phyloP scores from a whole-genome alignment of 768 basidiomycete genomes.

The Phlegmacium glaucopus region DNA sequence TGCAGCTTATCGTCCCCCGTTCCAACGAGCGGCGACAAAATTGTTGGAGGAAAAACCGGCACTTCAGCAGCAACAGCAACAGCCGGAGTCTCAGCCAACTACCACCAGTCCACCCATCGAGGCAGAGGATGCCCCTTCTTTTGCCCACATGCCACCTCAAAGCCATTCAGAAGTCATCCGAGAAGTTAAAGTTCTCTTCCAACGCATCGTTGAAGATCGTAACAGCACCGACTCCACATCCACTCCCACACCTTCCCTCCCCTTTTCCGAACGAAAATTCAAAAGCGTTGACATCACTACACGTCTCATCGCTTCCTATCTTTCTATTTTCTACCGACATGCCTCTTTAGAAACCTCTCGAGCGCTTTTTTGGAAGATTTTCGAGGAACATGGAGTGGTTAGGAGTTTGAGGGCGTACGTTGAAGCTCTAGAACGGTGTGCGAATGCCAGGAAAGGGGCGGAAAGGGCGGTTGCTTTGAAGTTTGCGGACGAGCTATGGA shows the following conservation, averaged over 20 bases:
- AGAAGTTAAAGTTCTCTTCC: conserved; percentile 67
- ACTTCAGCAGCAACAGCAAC: background rate
- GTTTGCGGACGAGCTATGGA: conserved; percentile 67
- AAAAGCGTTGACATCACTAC: conserved; percentile 52
- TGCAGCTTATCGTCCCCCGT: conserved; percentile 72
- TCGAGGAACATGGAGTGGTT: conserved; percentile 35
- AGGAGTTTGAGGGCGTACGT: conserved; percentile 57
- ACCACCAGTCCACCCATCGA: background rate
- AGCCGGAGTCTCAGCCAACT: background rate
- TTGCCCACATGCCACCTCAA: conserved; percentile 67
- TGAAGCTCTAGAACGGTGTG: conserved; percentile 68
- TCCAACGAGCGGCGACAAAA: conserved; percentile 49
- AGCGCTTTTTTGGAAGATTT: conserved; percentile 50
- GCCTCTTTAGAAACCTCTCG: conserved; percentile 43
- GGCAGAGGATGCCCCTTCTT: conserved; percentile 21
- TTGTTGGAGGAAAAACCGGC: conserved; percentile 26
- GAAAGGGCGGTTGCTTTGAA: conserved; percentile 46
- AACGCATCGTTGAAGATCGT: conserved; percentile 50
- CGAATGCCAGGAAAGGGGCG: conserved; percentile 32
- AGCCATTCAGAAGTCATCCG: conserved; percentile 65
- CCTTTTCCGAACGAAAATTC: conserved; percentile 40
- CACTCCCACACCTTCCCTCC: conserved; percentile 2
- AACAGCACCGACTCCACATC: conserved; percentile 6
- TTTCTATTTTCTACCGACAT: conserved; percentile 69
- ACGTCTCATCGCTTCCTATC: conserved; percentile 73